Evolutionary conservation across 768 basidiomycete genomes (phyloP).

Genomic region (Boletus subcaerulescens): DNA sequence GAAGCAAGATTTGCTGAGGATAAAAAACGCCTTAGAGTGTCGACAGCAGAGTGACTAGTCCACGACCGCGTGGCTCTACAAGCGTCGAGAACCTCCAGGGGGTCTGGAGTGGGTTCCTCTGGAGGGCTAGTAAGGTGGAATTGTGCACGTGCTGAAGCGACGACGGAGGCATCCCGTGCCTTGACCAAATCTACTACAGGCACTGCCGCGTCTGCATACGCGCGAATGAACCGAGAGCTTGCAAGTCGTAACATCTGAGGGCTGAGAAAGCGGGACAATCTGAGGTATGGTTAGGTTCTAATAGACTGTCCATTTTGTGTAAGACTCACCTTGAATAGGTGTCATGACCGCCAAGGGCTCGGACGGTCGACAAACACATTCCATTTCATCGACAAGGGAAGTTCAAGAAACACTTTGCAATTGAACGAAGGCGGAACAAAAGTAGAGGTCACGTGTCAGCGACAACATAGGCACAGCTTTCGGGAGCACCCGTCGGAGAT

Average conservation of each 20-base stretch:
- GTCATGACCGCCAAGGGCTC: conserved; percentile 38
- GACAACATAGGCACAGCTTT: not conserved
- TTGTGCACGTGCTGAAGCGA: not conserved
- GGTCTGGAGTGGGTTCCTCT: not conserved
- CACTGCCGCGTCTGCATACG: not conserved
- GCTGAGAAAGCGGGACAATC: conserved; percentile 1
- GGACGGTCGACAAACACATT: conserved; percentile 63
- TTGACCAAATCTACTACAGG: not conserved
- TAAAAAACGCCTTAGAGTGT: conserved; percentile 12
- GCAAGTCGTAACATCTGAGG: conserved; percentile 1
- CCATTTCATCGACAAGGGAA: conserved; percentile 50
- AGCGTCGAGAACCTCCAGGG: not conserved
- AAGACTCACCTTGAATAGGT: conserved; percentile 23
- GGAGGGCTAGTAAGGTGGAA: not conserved
- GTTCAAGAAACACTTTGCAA: no score
- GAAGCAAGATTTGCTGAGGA: conserved; percentile 13
- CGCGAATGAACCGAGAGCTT: not conserved
- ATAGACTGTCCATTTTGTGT: not conserved
- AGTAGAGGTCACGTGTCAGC: conserved; percentile 5
- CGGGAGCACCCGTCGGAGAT: conserved; percentile 23
- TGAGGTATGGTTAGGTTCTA: not conserved
- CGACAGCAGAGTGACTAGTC: conserved; percentile 7
- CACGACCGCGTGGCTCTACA: not conserved
- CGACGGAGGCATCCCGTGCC: not conserved
- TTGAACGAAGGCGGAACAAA: not conserved